phyloP scores from a whole-genome alignment of 225 moss, liverwort and hornwort species.

The Straminergon stramineum region DNA sequence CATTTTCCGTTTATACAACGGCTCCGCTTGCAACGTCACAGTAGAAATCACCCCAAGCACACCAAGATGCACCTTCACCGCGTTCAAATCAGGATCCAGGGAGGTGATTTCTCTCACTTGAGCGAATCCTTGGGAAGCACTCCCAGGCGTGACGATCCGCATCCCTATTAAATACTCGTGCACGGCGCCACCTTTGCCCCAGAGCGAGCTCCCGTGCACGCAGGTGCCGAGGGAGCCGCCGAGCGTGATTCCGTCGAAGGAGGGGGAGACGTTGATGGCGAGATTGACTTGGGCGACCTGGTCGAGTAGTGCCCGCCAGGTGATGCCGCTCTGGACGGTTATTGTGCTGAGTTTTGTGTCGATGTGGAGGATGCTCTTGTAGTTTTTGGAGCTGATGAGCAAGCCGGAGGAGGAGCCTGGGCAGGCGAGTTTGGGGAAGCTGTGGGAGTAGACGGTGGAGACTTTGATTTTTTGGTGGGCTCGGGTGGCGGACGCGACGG shows the following conservation, averaged over 20 bases:
- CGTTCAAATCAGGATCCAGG: slow-evolving; percentile 30
- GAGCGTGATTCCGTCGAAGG: slow-evolving; percentile 33
- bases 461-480: slow-evolving; percentile 47
- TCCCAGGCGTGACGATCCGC: slow-evolving; percentile 34
- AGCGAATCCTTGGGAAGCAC: slow-evolving; percentile 22
- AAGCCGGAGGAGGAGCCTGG: slow-evolving; percentile 20
- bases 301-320: slow-evolving; percentile 16
- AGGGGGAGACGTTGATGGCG: slow-evolving; percentile 23
- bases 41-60: slow-evolving; percentile 36
- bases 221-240: slow-evolving; percentile 25
- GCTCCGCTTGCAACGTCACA: slow-evolving; percentile 33
- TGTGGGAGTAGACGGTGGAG: slow-evolving; percentile 22
- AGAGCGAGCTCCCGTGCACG: slow-evolving; percentile 37
- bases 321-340: slow-evolving; percentile 38
- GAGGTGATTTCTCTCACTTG: not conserved
- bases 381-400: slow-evolving; percentile 29
- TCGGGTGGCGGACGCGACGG: slow-evolving; percentile 23
- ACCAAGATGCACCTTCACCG: slow-evolving; percentile 33
- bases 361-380: not conserved
- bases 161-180: slow-evolving; percentile 42
- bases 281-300: slow-evolving; percentile 1
- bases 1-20: slow-evolving; percentile 31
- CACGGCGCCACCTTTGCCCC: slow-evolving; percentile 32
- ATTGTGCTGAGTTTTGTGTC: not conserved
- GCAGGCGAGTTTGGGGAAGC: slow-evolving; percentile 30